A percentile compares a stretch with the other conserved stretches of the same genome.
phyloP scores from a whole-genome alignment of 192 early-diverging fungal genomes.

The Helicostylum pulchrum region DNA sequence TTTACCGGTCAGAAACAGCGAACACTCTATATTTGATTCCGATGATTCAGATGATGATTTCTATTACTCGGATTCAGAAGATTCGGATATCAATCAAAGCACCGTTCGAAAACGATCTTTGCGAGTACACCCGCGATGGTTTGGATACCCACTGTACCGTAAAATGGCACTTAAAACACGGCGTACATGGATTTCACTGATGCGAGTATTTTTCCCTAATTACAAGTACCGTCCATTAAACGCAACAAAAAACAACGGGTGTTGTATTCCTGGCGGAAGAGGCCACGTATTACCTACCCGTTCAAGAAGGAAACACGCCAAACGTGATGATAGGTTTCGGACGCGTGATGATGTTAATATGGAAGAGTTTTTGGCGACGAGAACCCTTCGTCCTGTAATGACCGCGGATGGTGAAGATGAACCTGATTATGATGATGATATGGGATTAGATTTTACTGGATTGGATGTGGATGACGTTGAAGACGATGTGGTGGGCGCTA shows the following conservation, averaged over 20 bases:
- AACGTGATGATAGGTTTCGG: neutral
- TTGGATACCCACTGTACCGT: neutral
- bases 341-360: constrained; percentile 12
- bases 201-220: neutral
- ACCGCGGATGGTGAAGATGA: constrained; percentile 1
- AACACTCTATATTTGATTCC: constrained; percentile 2
- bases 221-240: constrained; percentile 5
- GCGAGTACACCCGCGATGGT: neutral
- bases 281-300: neutral
- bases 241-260: neutral
- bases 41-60: constrained; percentile 1
- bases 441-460: constrained; percentile 26
- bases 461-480: neutral
- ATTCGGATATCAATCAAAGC: neutral
- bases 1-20: constrained; percentile 1
- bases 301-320: neutral
- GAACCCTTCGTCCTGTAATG: constrained; percentile 28
- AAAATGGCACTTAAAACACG: neutral
- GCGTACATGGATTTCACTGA: neutral
- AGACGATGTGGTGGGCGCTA: neutral
- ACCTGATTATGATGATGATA: constrained; percentile 28
- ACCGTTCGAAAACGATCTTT: neutral
- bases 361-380: constrained; percentile 26
- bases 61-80: neutral
- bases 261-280: neutral